These are phyloP conservation scores for Cynanchum wilfordii DNA, from an alignment of 257 asterid genomes.

Conservation along the genomic window DNA sequence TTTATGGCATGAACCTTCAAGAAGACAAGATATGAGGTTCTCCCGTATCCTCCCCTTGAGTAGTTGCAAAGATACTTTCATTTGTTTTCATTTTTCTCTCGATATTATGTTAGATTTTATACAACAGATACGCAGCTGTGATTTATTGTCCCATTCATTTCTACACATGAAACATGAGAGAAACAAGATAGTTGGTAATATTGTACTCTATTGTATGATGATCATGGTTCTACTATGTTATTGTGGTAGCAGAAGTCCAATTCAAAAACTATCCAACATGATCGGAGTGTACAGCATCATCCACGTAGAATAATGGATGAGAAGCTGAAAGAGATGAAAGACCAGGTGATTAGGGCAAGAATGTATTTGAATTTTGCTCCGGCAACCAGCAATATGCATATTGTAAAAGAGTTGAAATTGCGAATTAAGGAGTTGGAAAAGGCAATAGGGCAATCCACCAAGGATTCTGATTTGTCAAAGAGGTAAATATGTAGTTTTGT, in stretches of 20 bases:
- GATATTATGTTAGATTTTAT: neutral
- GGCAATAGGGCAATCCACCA: constrained; percentile 49
- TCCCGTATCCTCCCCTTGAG: neutral
- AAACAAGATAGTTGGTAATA: neutral
- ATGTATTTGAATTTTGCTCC: constrained; percentile 59
- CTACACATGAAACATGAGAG: neutral
- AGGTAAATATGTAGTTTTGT: constrained; percentile 37
- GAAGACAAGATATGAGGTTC: neutral
- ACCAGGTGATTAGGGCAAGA: constrained; percentile 79
- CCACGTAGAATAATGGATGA: constrained; percentile 40
- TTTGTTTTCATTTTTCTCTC: neutral
- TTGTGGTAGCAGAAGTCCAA: constrained; percentile 44
- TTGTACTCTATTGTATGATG: constrained; percentile 6
- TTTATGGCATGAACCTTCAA: neutral
- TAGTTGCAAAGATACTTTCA: neutral
- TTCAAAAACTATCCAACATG: constrained; percentile 25
- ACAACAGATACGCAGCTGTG: neutral
- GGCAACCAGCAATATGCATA: constrained; percentile 64
- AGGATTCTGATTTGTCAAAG: constrained; percentile 60
- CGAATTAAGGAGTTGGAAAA: constrained; percentile 84
- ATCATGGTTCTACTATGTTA: constrained; percentile 12
- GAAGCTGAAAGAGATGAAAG: constrained; percentile 78
- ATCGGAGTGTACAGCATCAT: constrained; percentile 27
- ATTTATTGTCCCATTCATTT: neutral
- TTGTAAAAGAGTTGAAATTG: constrained; percentile 74